phyloP scores from a whole-genome alignment of 2,329 filamentous ascomycete species.

The Stemphylium beticola region DNA sequence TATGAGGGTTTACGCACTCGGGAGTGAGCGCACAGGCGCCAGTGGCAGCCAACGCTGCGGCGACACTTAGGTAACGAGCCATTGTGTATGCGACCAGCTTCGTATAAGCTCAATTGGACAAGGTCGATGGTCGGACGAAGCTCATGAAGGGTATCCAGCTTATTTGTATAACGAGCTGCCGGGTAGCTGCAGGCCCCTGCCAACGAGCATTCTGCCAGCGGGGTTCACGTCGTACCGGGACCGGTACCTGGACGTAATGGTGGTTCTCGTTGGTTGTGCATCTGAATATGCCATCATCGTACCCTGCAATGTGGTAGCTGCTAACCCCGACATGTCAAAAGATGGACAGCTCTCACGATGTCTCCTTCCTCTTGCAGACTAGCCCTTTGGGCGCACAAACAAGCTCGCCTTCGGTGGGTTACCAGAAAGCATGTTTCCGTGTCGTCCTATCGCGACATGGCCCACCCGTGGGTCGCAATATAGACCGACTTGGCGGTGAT shows the following conservation, averaged over 20 bases:
- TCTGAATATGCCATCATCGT: constrained; percentile 28
- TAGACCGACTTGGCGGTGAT: constrained; percentile 25
- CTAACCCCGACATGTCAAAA: constrained; percentile 17
- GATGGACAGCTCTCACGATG: constrained; percentile 11
- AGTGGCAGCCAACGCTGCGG: constrained; percentile 42
- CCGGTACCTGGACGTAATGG: constrained; percentile 16
- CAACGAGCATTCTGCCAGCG: constrained; percentile 14
- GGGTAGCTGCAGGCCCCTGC: constrained; percentile 5
- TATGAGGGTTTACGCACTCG: constrained; percentile 31
- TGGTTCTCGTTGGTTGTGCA: constrained; percentile 9
- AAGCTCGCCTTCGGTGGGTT: constrained; percentile 31
- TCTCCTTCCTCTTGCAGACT: constrained; percentile 32
- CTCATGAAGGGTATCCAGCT: constrained; percentile 22
- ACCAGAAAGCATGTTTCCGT: constrained; percentile 31
- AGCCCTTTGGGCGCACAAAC: constrained; percentile 24
- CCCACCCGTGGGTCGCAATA: constrained; percentile 16
- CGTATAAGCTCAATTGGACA: constrained; percentile 34
- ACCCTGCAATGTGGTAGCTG: constrained; percentile 8
- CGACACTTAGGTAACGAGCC: constrained; percentile 43
- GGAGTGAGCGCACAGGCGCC: constrained; percentile 44
- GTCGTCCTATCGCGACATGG: constrained; percentile 26
- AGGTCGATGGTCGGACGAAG: constrained; percentile 26
- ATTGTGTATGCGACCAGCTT: constrained; percentile 40
- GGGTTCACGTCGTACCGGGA: constrained; percentile 21
- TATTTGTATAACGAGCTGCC: constrained; percentile 31